Percentiles rank a stretch among this genome's conserved stretches.
phyloP scores from a whole-genome alignment of 306 rosid species.

The Cicer arietinum region DNA sequence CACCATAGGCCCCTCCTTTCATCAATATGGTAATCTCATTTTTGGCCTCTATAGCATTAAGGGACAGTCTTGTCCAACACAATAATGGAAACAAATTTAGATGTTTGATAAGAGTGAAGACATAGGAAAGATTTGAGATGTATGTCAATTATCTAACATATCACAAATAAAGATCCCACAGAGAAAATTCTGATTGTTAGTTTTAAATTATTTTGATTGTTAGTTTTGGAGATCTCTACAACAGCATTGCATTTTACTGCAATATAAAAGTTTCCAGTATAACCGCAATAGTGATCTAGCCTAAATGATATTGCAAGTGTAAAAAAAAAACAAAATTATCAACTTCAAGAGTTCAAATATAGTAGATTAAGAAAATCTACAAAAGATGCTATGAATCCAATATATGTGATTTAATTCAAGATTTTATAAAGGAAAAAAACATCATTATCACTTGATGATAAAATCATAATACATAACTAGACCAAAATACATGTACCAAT shows the following conservation, averaged over 20 bases:
- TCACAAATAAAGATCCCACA: conserved; percentile 9
- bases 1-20: conserved; percentile 33
- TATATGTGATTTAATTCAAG: background rate
- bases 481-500: conserved; percentile 23
- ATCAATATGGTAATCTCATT: conserved; percentile 35
- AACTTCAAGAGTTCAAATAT: conserved; percentile 10
- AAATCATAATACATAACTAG: conserved; percentile 20
- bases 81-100: conserved; percentile 38
- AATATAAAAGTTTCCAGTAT: no score
- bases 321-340: conserved; percentile 9
- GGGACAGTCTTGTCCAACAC: conserved; percentile 23
- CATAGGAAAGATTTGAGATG: background rate
- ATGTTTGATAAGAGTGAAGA: background rate
- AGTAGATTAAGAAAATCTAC: background rate
- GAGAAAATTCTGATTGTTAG: background rate
- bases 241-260: no score
- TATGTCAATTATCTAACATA: conserved; percentile 24
- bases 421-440: background rate
- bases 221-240: no score
- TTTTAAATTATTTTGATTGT: background rate
- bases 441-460: no score
- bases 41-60: conserved; percentile 20
- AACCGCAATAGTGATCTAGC: background rate
- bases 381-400: conserved; percentile 35
- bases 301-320: conserved; percentile 12